Evolutionary conservation across 139 green algal genomes (phyloP).

Genomic region (Chlamydomonas sphaeroides): DNA sequence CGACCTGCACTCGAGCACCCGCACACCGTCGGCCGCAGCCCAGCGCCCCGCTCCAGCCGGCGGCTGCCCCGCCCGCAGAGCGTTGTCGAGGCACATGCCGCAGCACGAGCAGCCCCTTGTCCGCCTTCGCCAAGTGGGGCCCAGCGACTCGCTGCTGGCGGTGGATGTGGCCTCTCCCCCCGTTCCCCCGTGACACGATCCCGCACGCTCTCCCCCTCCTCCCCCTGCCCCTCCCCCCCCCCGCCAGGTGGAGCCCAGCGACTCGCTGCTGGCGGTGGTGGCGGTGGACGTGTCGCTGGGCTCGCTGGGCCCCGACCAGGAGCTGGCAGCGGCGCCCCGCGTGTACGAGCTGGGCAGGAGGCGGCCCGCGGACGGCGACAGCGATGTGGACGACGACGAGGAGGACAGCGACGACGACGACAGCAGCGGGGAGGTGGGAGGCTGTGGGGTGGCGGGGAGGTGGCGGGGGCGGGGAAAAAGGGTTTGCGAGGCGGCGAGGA

Average conservation of each 20-base stretch:
- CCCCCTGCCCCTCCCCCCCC: not conserved
- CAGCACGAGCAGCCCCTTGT: too few species aligned
- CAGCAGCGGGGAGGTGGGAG: slow-evolving; percentile 20
- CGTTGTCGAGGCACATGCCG: too few species aligned
- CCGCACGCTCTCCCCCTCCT: too few species aligned
- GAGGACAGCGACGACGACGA: slow-evolving; percentile 55
- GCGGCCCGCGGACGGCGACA: slow-evolving; percentile 30
- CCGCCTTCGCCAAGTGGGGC: slow-evolving; percentile 49
- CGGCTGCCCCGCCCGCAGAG: too few species aligned
- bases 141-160: slow-evolving; percentile 67
- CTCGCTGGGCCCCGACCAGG: slow-evolving; percentile 43
- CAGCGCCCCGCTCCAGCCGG: too few species aligned
- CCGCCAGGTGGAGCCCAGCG: slow-evolving; percentile 58
- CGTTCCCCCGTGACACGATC: too few species aligned
- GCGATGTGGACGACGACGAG: slow-evolving; percentile 49
- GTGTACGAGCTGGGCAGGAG: slow-evolving; percentile 70
- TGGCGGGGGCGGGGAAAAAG: not conserved
- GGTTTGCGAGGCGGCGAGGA: not conserved
- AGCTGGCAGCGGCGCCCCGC: slow-evolving; percentile 43
- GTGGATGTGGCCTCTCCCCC: too few species aligned
- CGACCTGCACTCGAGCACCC: not conserved
- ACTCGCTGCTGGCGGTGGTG: slow-evolving; percentile 71
- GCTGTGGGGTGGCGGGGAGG: not conserved
- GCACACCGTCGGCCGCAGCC: too few species aligned
- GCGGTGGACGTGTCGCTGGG: slow-evolving; percentile 69